Conservation (phyloP, 2,329 filamentous ascomycete genomes). For the Fusarium piperis region DNA sequence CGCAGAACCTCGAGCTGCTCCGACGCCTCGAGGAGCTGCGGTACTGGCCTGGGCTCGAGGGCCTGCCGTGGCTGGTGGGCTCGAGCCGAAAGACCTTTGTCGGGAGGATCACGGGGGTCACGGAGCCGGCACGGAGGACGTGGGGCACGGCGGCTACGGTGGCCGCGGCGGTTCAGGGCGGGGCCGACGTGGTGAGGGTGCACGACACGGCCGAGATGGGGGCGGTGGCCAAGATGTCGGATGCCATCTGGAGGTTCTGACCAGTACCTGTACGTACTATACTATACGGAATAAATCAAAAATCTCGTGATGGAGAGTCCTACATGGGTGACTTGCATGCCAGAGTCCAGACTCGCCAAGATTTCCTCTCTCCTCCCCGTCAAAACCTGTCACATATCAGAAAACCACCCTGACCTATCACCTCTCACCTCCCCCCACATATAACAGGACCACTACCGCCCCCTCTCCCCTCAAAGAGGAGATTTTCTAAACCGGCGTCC, state of each 20-base stretch:
- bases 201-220: conserved; percentile 91
- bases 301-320: neutral
- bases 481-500: conserved; percentile 17
- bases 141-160: conserved; percentile 93
- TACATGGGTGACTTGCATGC: neutral
- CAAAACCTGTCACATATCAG: conserved; percentile 26
- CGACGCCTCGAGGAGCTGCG: conserved; percentile 72
- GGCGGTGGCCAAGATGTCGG: conserved; percentile 84
- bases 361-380: neutral
- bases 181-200: conserved; percentile 90
- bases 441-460: neutral
- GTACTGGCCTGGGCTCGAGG: conserved; percentile 69
- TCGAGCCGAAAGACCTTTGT: conserved; percentile 91
- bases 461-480: neutral
- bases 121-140: conserved; percentile 73
- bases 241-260: conserved; percentile 81
- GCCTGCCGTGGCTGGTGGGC: conserved; percentile 88
- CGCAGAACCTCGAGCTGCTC: conserved; percentile 85
- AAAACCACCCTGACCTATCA: neutral
- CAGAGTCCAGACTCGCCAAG: neutral
- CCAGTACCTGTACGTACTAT: neutral
- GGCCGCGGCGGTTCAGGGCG: conserved; percentile 83
- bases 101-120: conserved; percentile 80
- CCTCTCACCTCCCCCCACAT: neutral
- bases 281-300: neutral